A percentile compares a stretch with the other conserved stretches of the same genome.
phyloP scores from a whole-genome alignment of 306 rosid genomes.

The Casuarina cunninghamiana region DNA sequence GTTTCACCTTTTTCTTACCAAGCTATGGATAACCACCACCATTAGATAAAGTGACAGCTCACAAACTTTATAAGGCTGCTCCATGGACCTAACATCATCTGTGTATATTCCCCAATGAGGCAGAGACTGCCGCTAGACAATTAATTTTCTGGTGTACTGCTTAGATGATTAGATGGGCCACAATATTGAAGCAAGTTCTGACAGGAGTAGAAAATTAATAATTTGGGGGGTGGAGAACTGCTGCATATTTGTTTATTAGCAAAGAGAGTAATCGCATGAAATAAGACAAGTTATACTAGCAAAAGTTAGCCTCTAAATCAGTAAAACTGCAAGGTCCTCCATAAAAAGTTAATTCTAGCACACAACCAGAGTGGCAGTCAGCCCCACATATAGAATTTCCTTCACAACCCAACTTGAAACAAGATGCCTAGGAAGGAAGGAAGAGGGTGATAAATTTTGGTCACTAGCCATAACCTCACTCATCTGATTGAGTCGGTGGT shows the following conservation, averaged over 20 bases:
- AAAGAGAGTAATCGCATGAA: conserved; percentile 5
- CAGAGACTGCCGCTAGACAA: not conserved
- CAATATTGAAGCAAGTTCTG: not conserved
- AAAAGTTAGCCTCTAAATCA: not conserved
- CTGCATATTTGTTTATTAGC: not conserved
- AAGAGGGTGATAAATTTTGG: not conserved
- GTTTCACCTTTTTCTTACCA: not conserved
- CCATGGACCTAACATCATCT: conserved; percentile 1
- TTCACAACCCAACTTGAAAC: conserved; percentile 7
- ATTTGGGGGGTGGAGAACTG: too few species aligned
- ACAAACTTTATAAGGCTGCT: not conserved
- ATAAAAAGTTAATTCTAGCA: conserved; percentile 9
- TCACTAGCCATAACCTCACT: not conserved
- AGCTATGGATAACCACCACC: not conserved
- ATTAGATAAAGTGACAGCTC: not conserved
- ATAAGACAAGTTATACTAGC: not conserved
- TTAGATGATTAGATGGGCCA: not conserved
- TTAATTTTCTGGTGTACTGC: not conserved
- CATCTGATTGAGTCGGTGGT: conserved; percentile 9
- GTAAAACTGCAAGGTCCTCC: not conserved
- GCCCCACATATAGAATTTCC: conserved; percentile 11
- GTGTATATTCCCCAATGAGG: not conserved
- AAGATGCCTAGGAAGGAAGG: conserved; percentile 12
- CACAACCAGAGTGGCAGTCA: conserved; percentile 12
- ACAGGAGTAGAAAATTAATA: too few species aligned